These are phyloP conservation scores for Tardiomyces blankii DNA, from an alignment of 1,139 yeast genomes.

Conservation along the genomic window DNA sequence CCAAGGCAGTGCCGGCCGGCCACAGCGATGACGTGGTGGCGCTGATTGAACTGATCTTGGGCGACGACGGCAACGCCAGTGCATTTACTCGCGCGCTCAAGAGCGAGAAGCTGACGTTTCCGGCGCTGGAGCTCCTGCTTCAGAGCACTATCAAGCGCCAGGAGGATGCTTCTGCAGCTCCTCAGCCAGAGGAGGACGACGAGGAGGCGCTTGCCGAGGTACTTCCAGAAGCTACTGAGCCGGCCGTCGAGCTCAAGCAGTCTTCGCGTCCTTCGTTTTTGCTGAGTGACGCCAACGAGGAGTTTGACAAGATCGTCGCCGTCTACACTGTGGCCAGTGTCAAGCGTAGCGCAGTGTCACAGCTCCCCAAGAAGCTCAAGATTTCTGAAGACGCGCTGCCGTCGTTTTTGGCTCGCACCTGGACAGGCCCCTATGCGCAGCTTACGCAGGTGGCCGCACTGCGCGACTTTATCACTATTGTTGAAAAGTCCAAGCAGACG, in stretches of 20 bases:
- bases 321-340: conserved; percentile 28
- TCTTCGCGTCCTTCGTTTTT: conserved; percentile 29
- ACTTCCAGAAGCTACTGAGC: not conserved
- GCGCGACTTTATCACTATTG: conserved; percentile 11
- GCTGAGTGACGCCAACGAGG: conserved; percentile 27
- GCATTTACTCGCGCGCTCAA: not conserved
- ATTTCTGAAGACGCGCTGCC: conserved; percentile 9
- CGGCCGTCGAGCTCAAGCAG: not conserved
- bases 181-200: conserved; percentile 4
- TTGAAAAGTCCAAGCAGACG: conserved; percentile 8
- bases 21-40: conserved; percentile 1
- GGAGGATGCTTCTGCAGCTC: not conserved
- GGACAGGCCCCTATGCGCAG: conserved; percentile 20
- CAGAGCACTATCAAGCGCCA: conserved; percentile 8
- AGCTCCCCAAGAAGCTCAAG: conserved; percentile 5
- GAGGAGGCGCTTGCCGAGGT: not conserved
- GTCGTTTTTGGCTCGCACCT: conserved; percentile 23
- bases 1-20: not conserved
- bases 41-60: conserved; percentile 1
- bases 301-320: conserved; percentile 35
- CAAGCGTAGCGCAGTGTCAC: conserved; percentile 3
- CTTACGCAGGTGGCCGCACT: conserved; percentile 22
- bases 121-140: conserved; percentile 7
- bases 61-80: not conserved
- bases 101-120: not conserved